Base-by-base conservation (phyloP, 2,329 filamentous ascomycete species). In the Aspergillus melleus region DNA sequence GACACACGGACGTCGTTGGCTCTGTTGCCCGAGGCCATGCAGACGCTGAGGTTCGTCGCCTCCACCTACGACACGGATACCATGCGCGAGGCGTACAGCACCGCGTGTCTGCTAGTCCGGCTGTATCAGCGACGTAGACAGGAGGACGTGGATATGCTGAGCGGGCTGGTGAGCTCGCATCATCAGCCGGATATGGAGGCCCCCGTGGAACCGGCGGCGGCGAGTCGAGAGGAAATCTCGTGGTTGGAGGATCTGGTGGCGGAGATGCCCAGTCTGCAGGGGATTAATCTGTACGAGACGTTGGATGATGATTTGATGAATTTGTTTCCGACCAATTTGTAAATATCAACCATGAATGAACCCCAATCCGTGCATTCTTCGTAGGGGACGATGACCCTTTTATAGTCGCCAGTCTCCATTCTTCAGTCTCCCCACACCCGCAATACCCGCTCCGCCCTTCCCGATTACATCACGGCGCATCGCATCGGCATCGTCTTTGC, bases 41-140 rank as follows among this genome's bases (percentile, higher is more conserved):
- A 75, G 57, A 79, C 77, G 2, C 64, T 84, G 2, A 71, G 71
- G 12, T 67, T 76, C 1, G 76, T 82, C 0, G 72, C 77, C 0
- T 71, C 69, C 0, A 74, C 73, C 0, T 84, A 81, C 47, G 71
- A 79, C 11, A 83, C 78, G 0, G 74, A 74, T 1, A 77, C 77
- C 0, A 80, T 83, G 58, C 76, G 76, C 11, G 84, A 86, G 59
- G 83, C 83, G 0, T 72, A 83, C 4, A 80, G 78, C 14, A 83
- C 83, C 0, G 83, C 84, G 0, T 79, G 78, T 4, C 69, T 84
- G 1, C 74, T 86, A 1, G 74, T 86, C 0, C 70, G 79, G 0
- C 70, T 86, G n/a, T 81, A 85, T 26, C 80, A 84, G 47, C 60
- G 66, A 55, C 75, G 78, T 5, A 79, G 81, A 46, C 76, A 79